Evolutionary conservation across 192 early-diverging fungal species (phyloP), one percentile per base, ranked within the genome.

Genomic region (Podila epicladia): DNA sequence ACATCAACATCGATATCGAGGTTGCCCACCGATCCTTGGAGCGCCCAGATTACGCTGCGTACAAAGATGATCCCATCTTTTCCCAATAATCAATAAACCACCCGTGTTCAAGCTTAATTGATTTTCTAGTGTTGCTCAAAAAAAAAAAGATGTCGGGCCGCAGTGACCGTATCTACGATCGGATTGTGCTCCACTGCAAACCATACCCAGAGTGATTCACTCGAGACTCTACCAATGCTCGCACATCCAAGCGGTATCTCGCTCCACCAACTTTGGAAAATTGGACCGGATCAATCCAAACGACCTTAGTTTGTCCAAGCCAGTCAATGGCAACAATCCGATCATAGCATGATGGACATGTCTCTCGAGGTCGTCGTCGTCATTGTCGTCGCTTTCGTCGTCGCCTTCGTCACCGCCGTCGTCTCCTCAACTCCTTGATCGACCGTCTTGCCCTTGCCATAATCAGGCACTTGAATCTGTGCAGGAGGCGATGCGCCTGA

Each of bases 1-100:
- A 98, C 71, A 99, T 99, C 75, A 91, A 95, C 58, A 91, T 86
- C 13, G 97, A 99, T 64, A 96, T 98, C 62, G 73, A 89, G 50
- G 94, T 93, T 4, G 94, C 95, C 2, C 82, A 90, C 33, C 86
- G 90, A 29, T 94, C 92, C 8, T 62, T 95, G 53, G 77, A 76
- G 22, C 75, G 94, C 28, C 79, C 85, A 7, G 85, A 83, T 15
- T 95, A 94, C 72, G 61, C 65, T 2, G 79, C 75, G n/a, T 79
- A 82, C 61, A 82, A 84, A 50, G 49, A 76, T 19, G 85, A 88
- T 28, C 33, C 65, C 5, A 58, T 87, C 22, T 87, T 87, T 37
- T 67, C 66, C 48, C 64, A 75, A 55, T 55, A 55, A 22, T 41
- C 9, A n/a, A 58, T 50, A 64, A 37, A 64, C 0, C 26, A 5